phyloP scores from a whole-genome alignment of 2,329 filamentous ascomycete species.

The Thermochaetoides dissita region DNA sequence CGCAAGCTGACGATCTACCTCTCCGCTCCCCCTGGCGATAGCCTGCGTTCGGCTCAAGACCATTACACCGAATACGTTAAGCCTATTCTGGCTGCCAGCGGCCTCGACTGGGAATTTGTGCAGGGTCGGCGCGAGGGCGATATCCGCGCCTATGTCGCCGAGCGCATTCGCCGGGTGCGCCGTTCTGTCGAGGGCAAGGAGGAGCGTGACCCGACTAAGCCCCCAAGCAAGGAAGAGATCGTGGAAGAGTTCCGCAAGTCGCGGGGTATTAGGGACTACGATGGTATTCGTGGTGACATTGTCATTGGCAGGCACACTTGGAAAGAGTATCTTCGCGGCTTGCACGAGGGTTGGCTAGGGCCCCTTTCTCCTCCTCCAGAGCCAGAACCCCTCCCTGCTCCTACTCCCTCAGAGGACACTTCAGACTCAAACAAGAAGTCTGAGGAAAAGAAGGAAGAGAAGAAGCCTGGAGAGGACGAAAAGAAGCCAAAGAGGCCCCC shows the following conservation, averaged over 20 bases:
- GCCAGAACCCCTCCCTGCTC: constrained; percentile 15
- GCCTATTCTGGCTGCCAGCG: constrained; percentile 76
- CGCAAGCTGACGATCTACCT: constrained; percentile 78
- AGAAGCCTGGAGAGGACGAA: constrained; percentile 24
- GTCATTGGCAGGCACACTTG: constrained; percentile 84
- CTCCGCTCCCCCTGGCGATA: constrained; percentile 73
- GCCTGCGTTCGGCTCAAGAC: constrained; percentile 70
- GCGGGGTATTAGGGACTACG: constrained; percentile 55
- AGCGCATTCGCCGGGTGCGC: constrained; percentile 64
- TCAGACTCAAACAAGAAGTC: constrained; percentile 26
- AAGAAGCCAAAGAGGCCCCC: constrained; percentile 43
- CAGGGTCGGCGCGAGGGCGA: constrained; percentile 91
- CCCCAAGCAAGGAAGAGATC: constrained; percentile 41
- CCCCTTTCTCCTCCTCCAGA: constrained; percentile 52
- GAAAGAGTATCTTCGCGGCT: constrained; percentile 89
- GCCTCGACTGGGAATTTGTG: constrained; percentile 90
- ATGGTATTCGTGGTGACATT: constrained; percentile 67
- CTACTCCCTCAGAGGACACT: constrained; percentile 8
- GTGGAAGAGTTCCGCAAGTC: constrained; percentile 50
- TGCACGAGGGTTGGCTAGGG: constrained; percentile 94
- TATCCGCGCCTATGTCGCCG: constrained; percentile 71
- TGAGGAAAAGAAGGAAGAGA: constrained; percentile 23
- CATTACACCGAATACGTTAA: constrained; percentile 96
- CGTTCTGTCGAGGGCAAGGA: constrained; percentile 38
- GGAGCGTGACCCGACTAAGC: constrained; percentile 28